A percentile compares a stretch with the other conserved stretches of the same genome.
These are phyloP conservation scores for Rhizophagus sp. DNA, from an alignment of 192 early-diverging fungal species.

Conservation along the genomic window DNA sequence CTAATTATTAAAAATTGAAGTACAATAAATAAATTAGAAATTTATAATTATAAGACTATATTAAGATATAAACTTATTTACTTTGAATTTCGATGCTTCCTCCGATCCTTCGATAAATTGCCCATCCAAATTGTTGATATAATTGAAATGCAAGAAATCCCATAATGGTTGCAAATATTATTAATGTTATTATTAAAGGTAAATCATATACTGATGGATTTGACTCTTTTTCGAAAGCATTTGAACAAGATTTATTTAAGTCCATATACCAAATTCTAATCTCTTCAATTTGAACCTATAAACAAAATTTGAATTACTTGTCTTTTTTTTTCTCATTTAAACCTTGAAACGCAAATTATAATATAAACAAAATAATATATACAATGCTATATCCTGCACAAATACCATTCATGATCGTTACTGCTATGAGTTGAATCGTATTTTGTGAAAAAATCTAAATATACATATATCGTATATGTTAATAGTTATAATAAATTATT, in stretches of 20 bases:
- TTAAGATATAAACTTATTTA: neutral
- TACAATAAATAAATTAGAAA: neutral
- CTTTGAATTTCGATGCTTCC: neutral
- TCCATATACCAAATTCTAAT: neutral
- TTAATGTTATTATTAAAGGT: neutral
- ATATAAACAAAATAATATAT: neutral
- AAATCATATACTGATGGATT: neutral
- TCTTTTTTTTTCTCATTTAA: neutral
- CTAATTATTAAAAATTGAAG: neutral
- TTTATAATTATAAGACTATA: neutral
- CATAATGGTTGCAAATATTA: neutral
- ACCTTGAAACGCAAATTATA: neutral
- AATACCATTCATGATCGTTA: neutral
- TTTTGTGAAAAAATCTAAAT: neutral
- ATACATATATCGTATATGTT: too few species aligned
- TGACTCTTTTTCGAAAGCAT: neutral
- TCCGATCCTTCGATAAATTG: neutral
- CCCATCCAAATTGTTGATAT: constrained; percentile 3
- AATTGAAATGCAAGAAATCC: neutral
- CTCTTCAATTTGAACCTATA: neutral
- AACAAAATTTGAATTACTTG: neutral
- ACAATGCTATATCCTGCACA: neutral
- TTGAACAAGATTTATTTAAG: neutral
- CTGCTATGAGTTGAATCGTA: neutral
- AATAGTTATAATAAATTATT: too few species aligned